phyloP scores from a whole-genome alignment of 805 yeast genomes.

The Kockiozyma suomiensis region DNA sequence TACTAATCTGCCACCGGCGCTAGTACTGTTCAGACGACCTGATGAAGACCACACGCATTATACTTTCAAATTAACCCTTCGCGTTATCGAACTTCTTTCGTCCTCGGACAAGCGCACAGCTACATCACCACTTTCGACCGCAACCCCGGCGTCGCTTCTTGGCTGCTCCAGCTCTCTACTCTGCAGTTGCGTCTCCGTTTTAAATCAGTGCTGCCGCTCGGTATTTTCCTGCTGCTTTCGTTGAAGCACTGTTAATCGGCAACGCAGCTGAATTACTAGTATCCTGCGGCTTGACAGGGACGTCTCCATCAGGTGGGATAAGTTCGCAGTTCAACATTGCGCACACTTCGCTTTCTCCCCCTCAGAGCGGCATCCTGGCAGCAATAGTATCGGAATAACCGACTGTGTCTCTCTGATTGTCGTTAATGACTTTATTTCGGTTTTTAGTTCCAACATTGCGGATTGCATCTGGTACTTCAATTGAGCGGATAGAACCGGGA shows the following conservation, averaged over 20 bases:
- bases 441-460: not conserved
- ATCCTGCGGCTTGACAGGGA: not conserved
- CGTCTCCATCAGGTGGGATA: not conserved
- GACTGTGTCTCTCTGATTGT: no score
- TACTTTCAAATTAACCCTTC: not conserved
- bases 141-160: not conserved
- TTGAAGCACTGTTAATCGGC: not conserved
- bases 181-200: not conserved
- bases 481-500: not conserved
- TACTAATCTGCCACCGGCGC: not conserved
- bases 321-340: constrained; percentile 1
- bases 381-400: not conserved
- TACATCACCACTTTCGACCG: not conserved
- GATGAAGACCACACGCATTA: not conserved
- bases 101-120: constrained; percentile 3
- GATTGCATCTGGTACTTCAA: not conserved
- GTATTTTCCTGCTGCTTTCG: not conserved
- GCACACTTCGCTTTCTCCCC: not conserved
- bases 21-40: not conserved
- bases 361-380: not conserved
- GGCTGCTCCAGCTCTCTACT: not conserved
- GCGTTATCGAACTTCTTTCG: constrained; percentile 10
- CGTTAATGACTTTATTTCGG: constrained; percentile 1
- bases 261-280: not conserved
- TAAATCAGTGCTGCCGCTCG: no score